These are phyloP conservation scores for Boletus sp. DNA, from an alignment of 768 basidiomycete species.

Conservation along the genomic window DNA sequence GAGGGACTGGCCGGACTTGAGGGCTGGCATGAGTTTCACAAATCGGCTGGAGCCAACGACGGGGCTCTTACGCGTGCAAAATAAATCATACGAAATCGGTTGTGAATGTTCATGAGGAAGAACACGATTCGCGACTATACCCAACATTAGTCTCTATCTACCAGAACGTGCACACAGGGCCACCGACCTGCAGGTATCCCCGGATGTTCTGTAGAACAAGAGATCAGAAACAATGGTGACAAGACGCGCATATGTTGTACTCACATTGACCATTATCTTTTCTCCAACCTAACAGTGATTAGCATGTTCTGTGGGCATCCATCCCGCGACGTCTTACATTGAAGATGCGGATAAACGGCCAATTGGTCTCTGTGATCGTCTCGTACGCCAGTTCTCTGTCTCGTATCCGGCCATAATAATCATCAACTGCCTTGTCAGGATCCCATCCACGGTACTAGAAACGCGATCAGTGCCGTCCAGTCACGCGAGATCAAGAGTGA, in stretches of 20 bases:
- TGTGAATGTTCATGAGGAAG: constrained; percentile 99
- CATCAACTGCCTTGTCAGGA: constrained; percentile 85
- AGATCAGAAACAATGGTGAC: background rate
- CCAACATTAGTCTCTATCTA: constrained; percentile 1
- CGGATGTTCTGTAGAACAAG: constrained; percentile 58
- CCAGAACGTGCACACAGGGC: background rate
- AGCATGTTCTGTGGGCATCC: constrained; percentile 2
- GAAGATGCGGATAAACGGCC: constrained; percentile 92
- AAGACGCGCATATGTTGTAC: constrained; percentile 21
- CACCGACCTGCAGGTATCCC: constrained; percentile 79
- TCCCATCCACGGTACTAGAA: constrained; percentile 87
- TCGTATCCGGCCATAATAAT: constrained; percentile 86
- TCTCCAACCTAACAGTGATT: constrained; percentile 70
- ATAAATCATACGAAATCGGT: constrained; percentile 87
- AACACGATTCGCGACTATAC: constrained; percentile 89
- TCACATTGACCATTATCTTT: constrained; percentile 90
- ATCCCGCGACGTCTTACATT: constrained; percentile 51
- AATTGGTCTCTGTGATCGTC: constrained; percentile 84
- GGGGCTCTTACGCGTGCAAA: constrained; percentile 76
- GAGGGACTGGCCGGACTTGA: constrained; percentile 92
- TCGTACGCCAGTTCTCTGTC: constrained; percentile 89
- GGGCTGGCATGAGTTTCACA: background rate
- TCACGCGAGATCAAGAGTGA: background rate
- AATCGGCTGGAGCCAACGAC: background rate
- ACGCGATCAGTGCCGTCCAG: background rate